These are phyloP conservation scores for Podospora pseudocomata DNA, from an alignment of 495 filamentous ascomycete species.

Conservation along the genomic window DNA sequence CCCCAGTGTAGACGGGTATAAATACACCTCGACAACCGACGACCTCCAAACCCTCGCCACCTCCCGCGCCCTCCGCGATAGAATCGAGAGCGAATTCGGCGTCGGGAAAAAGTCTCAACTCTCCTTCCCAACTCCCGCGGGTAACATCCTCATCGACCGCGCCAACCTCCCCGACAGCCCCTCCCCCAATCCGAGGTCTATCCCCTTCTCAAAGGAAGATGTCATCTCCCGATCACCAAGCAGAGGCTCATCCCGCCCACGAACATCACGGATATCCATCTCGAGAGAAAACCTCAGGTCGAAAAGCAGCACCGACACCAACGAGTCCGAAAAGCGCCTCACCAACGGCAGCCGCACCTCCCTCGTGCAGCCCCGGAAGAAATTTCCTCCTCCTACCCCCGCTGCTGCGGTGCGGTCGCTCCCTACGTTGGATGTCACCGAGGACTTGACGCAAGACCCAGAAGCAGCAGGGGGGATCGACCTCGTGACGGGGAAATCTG, in stretches of 20 bases:
- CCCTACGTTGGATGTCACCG: too few relatives aligned
- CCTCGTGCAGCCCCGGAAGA: neutral
- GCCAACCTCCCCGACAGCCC: constrained; percentile 30
- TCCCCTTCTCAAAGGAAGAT: constrained; percentile 17
- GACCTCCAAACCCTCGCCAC: constrained; percentile 26
- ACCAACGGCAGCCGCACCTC: constrained; percentile 3
- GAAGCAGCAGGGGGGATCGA: constrained; percentile 27
- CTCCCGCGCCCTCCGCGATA: constrained; percentile 29
- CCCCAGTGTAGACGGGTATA: constrained; percentile 14
- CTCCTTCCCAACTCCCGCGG: neutral
- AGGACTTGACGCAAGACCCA: constrained; percentile 8
- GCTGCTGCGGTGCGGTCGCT: neutral
- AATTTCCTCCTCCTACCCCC: constrained; percentile 6
- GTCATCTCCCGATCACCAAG: neutral
- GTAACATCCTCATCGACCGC: constrained; percentile 24
- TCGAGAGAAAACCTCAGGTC: constrained; percentile 4
- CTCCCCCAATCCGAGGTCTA: constrained; percentile 1
- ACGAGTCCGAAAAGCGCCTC: neutral
- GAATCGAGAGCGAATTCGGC: constrained; percentile 30
- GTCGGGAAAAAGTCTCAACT: constrained; percentile 1
- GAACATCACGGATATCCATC: constrained; percentile 6
- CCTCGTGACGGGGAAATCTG: constrained; percentile 42
- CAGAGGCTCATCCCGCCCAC: constrained; percentile 3
- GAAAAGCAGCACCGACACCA: constrained; percentile 1
- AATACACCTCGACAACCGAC: constrained; percentile 7